phyloP scores from a whole-genome alignment of 108 stramenopile genomes.

The Discostella stelligeroides region DNA sequence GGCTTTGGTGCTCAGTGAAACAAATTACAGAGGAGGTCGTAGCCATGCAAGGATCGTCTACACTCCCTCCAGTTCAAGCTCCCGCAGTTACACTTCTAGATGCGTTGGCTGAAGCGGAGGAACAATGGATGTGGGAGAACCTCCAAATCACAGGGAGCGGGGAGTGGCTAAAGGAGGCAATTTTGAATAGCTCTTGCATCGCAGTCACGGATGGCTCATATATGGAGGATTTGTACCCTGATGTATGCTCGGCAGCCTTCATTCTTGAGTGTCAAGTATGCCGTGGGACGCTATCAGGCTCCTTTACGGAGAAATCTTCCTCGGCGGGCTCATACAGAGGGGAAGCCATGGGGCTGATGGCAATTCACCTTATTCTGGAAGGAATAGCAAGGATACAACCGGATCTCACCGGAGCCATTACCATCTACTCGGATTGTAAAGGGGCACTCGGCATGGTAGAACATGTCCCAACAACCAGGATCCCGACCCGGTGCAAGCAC shows the following conservation, averaged over 20 bases:
- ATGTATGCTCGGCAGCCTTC: no score
- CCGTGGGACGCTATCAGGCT: background rate
- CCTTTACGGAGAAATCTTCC: conserved; percentile 6
- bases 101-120: background rate
- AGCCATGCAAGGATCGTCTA: background rate
- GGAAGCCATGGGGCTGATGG: conserved; percentile 23
- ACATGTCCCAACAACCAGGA: conserved; percentile 1
- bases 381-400: conserved; percentile 9
- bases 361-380: conserved; percentile 20
- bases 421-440: conserved; percentile 19
- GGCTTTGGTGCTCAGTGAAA: background rate
- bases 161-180: conserved; percentile 10
- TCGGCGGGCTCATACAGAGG: conserved; percentile 22
- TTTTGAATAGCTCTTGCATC: background rate
- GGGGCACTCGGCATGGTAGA: no score
- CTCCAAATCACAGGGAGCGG: background rate
- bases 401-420: background rate
- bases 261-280: conserved; percentile 8
- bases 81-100: background rate
- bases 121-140: conserved; percentile 14
- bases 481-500: conserved; percentile 11
- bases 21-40: background rate
- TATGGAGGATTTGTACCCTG: conserved; percentile 2
- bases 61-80: background rate
- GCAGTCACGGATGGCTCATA: conserved; percentile 32